These are phyloP conservation scores for Naganishia antarctica DNA, from an alignment of 768 basidiomycete species.

Conservation along the genomic window DNA sequence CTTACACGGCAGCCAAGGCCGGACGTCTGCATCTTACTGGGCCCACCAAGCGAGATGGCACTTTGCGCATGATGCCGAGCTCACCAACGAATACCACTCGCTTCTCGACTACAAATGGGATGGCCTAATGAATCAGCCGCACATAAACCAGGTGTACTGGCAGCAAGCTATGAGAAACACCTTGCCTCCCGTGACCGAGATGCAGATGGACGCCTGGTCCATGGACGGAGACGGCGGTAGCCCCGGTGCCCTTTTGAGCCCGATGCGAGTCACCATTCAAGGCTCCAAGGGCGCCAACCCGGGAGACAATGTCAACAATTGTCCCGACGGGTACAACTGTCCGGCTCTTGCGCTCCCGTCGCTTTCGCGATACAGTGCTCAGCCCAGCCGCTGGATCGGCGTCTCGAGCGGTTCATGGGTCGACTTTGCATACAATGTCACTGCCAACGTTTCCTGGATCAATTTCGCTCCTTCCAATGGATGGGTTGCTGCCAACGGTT, in stretches of 20 bases:
- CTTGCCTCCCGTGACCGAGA: conserved; percentile 37
- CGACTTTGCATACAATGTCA: conserved; percentile 58
- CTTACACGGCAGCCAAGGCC: conserved; percentile 61
- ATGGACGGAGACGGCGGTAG: conserved; percentile 51
- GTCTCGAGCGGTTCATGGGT: conserved; percentile 60
- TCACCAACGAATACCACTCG: conserved; percentile 61
- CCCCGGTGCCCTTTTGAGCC: not conserved
- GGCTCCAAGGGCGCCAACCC: conserved; percentile 64
- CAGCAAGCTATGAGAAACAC: conserved; percentile 65
- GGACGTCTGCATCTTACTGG: conserved; percentile 59
- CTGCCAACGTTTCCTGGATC: conserved; percentile 58
- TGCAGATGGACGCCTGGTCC: conserved; percentile 21
- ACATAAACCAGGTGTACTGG: conserved; percentile 53
- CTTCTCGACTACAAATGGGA: conserved; percentile 64
- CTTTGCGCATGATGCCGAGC: conserved; percentile 61
- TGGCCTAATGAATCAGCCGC: conserved; percentile 25
- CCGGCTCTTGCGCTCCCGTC: conserved; percentile 51
- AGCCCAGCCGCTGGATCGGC: conserved; percentile 57
- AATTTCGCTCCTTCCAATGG: conserved; percentile 55
- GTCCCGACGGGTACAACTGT: conserved; percentile 49
- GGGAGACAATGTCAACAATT: conserved; percentile 63
- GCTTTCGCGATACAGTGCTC: conserved; percentile 59
- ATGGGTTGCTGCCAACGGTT: conserved; percentile 51
- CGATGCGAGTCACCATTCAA: conserved; percentile 22
- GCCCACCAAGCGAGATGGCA: conserved; percentile 58